Conservation (phyloP, 352 stramenopile species). For the Pythium dissotocum region DNA sequence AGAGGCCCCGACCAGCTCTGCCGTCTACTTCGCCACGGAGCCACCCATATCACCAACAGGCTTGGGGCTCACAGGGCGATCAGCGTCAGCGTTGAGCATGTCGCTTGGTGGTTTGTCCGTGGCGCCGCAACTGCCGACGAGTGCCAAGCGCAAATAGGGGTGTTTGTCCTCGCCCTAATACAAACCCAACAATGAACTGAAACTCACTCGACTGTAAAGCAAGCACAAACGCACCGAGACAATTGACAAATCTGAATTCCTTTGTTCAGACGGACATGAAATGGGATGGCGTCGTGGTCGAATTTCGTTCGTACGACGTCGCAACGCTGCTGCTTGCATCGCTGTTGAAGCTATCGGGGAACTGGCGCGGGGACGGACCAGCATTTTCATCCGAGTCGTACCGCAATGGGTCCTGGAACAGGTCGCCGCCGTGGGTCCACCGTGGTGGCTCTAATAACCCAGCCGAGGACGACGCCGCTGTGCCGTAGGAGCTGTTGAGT, state of each 20-base stretch:
- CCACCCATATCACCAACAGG: slow-evolving; percentile 7
- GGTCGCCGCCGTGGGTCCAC: slow-evolving; percentile 79
- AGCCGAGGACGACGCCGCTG: slow-evolving; percentile 38
- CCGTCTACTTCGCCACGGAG: slow-evolving; percentile 66
- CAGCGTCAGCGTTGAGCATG: slow-evolving; percentile 46
- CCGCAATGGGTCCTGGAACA: slow-evolving; percentile 81
- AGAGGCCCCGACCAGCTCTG: background rate
- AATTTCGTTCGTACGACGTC: slow-evolving; percentile 31
- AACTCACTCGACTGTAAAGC: background rate
- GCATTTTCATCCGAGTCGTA: slow-evolving; percentile 85
- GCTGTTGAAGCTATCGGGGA: slow-evolving; percentile 70
- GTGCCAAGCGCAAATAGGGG: slow-evolving; percentile 16
- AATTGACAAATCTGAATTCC: slow-evolving; percentile 16
- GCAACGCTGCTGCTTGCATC: slow-evolving; percentile 40
- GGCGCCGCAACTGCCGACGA: slow-evolving; percentile 29
- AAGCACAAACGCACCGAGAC: background rate
- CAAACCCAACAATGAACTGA: background rate
- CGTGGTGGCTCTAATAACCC: slow-evolving; percentile 36
- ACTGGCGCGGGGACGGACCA: slow-evolving; percentile 52
- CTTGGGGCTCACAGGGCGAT: background rate
- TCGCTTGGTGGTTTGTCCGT: slow-evolving; percentile 53
- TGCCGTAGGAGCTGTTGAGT: slow-evolving; percentile 56
- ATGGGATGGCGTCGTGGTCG: slow-evolving; percentile 19
- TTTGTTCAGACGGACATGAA: slow-evolving; percentile 28
- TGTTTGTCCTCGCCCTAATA: background rate